Evolutionary conservation across 1,139 yeast genomes (phyloP), one percentile per base, ranked within the genome.

Genomic region (Hemisphaericaspora subhashii): DNA sequence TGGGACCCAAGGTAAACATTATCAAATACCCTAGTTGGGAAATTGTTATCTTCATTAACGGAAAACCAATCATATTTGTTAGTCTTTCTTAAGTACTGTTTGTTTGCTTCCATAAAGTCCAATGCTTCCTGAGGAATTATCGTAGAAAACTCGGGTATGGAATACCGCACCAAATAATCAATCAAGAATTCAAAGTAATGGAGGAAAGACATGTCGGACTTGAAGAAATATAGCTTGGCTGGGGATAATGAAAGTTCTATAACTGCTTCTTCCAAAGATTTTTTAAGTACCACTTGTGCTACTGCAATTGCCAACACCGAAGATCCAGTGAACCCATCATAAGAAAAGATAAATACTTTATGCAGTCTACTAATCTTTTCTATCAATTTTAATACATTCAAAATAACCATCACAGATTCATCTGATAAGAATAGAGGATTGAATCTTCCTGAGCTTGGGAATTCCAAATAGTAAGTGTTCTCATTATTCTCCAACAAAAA

Each of bases 251-350:
- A 49, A 14, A 50, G 41, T 32, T 51, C 44, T 3, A 58, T 31
- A 4, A 61, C 45, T 11, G 57, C 47, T 15, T 59, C 58, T 43
- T 68, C 72, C 20, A 52, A 37, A 4, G 55, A 45, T n/a, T 50
- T 50, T 26, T 50, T 42, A 27, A 43, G 41, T 28, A 58, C 48
- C 38, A 60, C 50, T 38, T 51, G 50, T 4, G 58, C 59, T 16
- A 63, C 45, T 0, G 63, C 47, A 30, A 67, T 55, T 3, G 61
- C 46, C 29, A 68, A 48, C 24, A 68, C 44, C 4, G 71, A 59
- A 27, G 64, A 53, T 1, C 73, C 73, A 11, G 75, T 67, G 43
- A 66, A 69, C 0, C 75, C 74, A 46, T 69, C 75, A 43, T 59
- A 62, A 3, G 64, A 64, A 41, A 64, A 67, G 4, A 67, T 49